Evolutionary conservation across 1,284 basidiomycete genomes (phyloP).

Genomic region (Boletus semigastroideus): DNA sequence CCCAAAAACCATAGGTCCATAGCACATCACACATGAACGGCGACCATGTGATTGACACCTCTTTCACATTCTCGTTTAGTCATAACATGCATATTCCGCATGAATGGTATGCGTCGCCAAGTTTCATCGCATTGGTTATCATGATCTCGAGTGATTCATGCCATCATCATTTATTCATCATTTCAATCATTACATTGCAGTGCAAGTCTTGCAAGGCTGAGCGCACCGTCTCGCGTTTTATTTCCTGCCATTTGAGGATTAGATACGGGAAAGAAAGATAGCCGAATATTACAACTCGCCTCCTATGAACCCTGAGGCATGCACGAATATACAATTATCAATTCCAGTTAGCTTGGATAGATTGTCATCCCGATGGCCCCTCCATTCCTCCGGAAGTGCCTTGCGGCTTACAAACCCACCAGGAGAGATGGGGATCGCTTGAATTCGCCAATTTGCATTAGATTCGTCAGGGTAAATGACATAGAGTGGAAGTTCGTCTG

Average conservation of each 20-base stretch:
- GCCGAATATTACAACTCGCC: conserved; percentile 47
- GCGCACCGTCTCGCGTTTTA: conserved; percentile 84
- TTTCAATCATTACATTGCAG: conserved; percentile 36
- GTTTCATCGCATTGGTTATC: conserved; percentile 8
- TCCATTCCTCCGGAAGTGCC: conserved; percentile 90
- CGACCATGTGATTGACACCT: conserved; percentile 5
- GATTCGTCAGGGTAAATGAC: conserved; percentile 89
- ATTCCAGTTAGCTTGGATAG: conserved; percentile 78
- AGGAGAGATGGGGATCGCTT: conserved; percentile 83
- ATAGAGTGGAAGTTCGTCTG: conserved; percentile 67
- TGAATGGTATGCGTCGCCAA: conserved; percentile 14
- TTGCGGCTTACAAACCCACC: conserved; percentile 92
- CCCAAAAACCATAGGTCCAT: conserved; percentile 7
- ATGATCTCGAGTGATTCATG: conserved; percentile 14
- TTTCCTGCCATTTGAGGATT: conserved; percentile 58
- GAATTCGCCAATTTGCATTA: conserved; percentile 84
- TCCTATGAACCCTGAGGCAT: conserved; percentile 95
- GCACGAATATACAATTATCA: conserved; percentile 86
- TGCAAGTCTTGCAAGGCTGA: conserved; percentile 80
- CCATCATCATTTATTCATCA: conserved; percentile 21
- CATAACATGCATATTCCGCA: conserved; percentile 19
- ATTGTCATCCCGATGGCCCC: conserved; percentile 85
- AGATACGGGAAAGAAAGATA: conserved; percentile 8
- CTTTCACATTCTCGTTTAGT: conserved; percentile 12
- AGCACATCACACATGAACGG: conserved; percentile 1